Base-by-base conservation (phyloP, 108 stramenopile species). In the Nitzschia inconspicua region DNA sequence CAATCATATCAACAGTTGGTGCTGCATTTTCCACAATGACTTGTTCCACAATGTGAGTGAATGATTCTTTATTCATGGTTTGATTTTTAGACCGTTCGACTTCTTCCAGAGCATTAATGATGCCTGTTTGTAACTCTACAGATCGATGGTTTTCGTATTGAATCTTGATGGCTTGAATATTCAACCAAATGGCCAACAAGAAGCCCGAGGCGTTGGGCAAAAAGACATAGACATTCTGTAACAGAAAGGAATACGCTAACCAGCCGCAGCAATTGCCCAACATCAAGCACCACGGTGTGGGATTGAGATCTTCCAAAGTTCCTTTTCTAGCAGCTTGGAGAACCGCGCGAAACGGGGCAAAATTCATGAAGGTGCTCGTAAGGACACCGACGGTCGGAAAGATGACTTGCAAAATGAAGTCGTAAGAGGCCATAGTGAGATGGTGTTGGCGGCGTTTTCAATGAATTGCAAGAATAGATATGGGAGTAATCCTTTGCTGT, bases 241-340 rank as follows among this genome's bases (percentile, higher is more conserved):
- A 39, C 18, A 89, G 56, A 47, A 80, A 66, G 4, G 69, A 47
- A 59, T 90, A 90, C 4, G 61, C 37, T 2, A 86, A 25, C 85
- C 85, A 89, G 16, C 88, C 88, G 27, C 56, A 39, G 34, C 78
- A 80, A 60, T 84, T 86, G 19, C 84, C 84, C 29, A 72, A 64
- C 84, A 86, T 90, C 37, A 82, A 76, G 3, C 76, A 84, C 82
- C 82, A 86, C 0, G 88, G 88, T 0, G 80, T 84, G 3, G 88
- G 85, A 66, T 90, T 90, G 18, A 90, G 56, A 40, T 48, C 40
- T 7, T 84, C n/a, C n/a, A n/a, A n/a, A n/a, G n/a, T n/a, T n/a
- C n/a, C n/a, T n/a, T n/a, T n/a, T n/a, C n/a, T n/a, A n/a, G n/a
- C n/a, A n/a, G n/a, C n/a, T n/a, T n/a, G n/a, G n/a, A n/a, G n/a